Evolutionary conservation across 805 yeast species (phyloP), one percentile per base, ranked within the genome.

Genomic region (Starmerella asiatica): DNA sequence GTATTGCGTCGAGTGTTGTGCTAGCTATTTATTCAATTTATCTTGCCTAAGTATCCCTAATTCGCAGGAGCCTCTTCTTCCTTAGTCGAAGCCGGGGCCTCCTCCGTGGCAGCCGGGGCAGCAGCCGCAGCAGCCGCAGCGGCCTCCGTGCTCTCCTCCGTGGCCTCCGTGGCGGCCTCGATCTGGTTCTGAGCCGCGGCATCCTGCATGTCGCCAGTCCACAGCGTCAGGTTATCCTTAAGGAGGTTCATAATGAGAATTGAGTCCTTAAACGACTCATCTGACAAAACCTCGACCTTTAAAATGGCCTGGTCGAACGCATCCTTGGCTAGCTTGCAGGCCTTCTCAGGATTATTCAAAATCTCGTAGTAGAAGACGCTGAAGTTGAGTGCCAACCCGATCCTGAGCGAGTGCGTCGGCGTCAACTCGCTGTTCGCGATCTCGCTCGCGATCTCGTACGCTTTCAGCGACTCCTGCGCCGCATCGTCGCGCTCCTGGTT

Each of bases 261-360:
- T 49, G 96, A 85, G 67, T 91, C 98, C 69, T 91, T 91, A 78
- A 91, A 91, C 53, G 94, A 81, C 70, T 91, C 98, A 70, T 91
- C 98, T 34, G 94, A 81, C 60, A 91, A 75, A 51, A 96, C 86
- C 69, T 91, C 98, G 64, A 91, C 76, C 70, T 91, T 97, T 51
- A 97, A 95, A 61, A 91, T 93, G 52, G 98, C 98, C 63, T 91
- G 98, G 66, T 91, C 98, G 56, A 91, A 91, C 31, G 98, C 98
- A 70, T 88, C 96, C 68, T 91, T 91, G 58, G 98, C 98, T 63
- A 91, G 76, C 65, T 91, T 96, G 68, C 98, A 91, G 54, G 98
- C 98, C 69, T 93, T 84, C 65, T 91, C 97, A 58, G 98, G 98
- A 47, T 95, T 81, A 68, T 88, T 86, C 67, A 88, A 79, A 59